phyloP scores from a whole-genome alignment of 2,329 filamentous ascomycete species.

The Coniosporium uncinatum region DNA sequence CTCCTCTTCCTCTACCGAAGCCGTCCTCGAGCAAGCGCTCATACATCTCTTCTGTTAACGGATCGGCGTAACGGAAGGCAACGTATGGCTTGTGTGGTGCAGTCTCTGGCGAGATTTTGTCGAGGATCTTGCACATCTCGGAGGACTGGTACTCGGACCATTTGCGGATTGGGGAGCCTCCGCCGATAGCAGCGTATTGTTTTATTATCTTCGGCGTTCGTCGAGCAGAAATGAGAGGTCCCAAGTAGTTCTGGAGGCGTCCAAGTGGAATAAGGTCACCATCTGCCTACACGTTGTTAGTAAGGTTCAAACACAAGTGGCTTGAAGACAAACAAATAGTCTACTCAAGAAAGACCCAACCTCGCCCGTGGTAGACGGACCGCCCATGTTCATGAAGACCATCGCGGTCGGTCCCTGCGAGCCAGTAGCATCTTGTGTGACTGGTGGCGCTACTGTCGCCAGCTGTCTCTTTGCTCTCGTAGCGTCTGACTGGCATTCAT shows the following conservation, averaged over 20 bases:
- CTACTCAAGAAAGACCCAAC: slow-evolving; percentile 87
- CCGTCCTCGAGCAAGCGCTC: slow-evolving; percentile 77
- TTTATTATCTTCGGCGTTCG: slow-evolving; percentile 95
- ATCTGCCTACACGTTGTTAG: slow-evolving; percentile 58
- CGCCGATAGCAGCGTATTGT: slow-evolving; percentile 93
- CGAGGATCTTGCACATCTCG: slow-evolving; percentile 97
- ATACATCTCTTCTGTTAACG: slow-evolving; percentile 94
- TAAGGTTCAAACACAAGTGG: neutral
- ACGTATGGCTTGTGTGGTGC: slow-evolving; percentile 98
- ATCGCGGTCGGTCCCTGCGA: slow-evolving; percentile 87
- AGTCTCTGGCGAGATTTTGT: slow-evolving; percentile 85
- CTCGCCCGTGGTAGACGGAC: slow-evolving; percentile 82
- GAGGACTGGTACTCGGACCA: slow-evolving; percentile 94
- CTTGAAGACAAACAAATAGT: slow-evolving; percentile 68
- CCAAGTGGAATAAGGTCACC: slow-evolving; percentile 95
- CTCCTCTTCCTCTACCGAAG: slow-evolving; percentile 73
- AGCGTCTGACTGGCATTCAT: neutral
- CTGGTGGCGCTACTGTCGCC: slow-evolving; percentile 65
- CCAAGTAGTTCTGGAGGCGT: slow-evolving; percentile 83
- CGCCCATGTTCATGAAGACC: slow-evolving; percentile 99
- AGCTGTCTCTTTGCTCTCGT: no score
- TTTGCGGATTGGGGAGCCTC: slow-evolving; percentile 95
- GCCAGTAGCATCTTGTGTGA: slow-evolving; percentile 69
- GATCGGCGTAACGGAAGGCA: slow-evolving; percentile 91
- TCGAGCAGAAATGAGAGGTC: slow-evolving; percentile 78